phyloP scores from a whole-genome alignment of 1,139 yeast species.

The Yamadazyma diospyri region DNA sequence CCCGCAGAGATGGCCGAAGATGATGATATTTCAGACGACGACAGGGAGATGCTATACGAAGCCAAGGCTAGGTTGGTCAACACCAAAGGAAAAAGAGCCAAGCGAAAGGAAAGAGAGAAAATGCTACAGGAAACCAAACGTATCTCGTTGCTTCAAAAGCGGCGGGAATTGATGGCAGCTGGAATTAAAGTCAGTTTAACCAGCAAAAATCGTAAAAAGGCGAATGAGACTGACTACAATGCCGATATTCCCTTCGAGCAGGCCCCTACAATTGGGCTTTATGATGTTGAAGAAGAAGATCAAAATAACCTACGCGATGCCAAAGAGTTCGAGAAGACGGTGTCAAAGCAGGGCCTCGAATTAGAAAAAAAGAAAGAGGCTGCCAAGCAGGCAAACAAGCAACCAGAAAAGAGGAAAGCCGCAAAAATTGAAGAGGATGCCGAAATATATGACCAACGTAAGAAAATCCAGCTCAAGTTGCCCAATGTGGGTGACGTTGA shows the following conservation, averaged over 20 bases:
- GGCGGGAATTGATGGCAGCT: slow-evolving; percentile 83
- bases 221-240: slow-evolving; percentile 72
- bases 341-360: slow-evolving; percentile 46
- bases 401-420: slow-evolving; percentile 9
- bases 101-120: slow-evolving; percentile 83
- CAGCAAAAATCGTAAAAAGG: slow-evolving; percentile 46
- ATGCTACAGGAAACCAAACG: slow-evolving; percentile 70
- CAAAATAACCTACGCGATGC: slow-evolving; percentile 35
- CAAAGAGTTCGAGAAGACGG: slow-evolving; percentile 41
- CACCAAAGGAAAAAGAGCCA: slow-evolving; percentile 94
- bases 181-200: slow-evolving; percentile 63
- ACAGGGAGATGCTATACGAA: slow-evolving; percentile 87
- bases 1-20: slow-evolving; percentile 85
- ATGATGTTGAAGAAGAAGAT: slow-evolving; percentile 63
- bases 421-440: slow-evolving; percentile 30
- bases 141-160: slow-evolving; percentile 71
- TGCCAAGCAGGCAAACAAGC: slow-evolving; percentile 20
- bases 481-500: slow-evolving; percentile 24
- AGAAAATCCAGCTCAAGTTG: slow-evolving; percentile 53
- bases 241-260: slow-evolving; percentile 81
- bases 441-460: slow-evolving; percentile 27
- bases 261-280: slow-evolving; percentile 65
- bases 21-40: slow-evolving; percentile 80
- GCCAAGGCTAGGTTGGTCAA: slow-evolving; percentile 90
- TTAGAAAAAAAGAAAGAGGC: slow-evolving; percentile 33